Evolutionary conservation across 305 asterid species (phyloP), one percentile per base, ranked within the genome.

Genomic region (Solanum chacoense): DNA sequence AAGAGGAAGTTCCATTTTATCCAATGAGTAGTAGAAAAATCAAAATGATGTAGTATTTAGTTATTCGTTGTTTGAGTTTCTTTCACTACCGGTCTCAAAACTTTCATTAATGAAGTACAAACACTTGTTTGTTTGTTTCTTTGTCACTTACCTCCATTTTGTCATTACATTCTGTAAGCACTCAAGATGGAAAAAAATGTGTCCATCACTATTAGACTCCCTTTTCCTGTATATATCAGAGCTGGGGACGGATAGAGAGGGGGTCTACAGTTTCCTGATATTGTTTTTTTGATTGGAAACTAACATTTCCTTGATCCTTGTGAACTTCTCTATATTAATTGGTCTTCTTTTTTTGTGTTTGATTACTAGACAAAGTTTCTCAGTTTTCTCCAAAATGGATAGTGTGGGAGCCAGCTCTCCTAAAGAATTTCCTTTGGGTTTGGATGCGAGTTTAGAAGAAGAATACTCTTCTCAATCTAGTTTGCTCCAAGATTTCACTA

Each of bases 401-500:
- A 86, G 78, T 83, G 73, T 94, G 28, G 93, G 91, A 78, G 91
- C 89, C 84, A 88, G 84, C 92, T 89, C 94, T 37, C 69, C 88
- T 6, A 89, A 89, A 88, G 92, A 90, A 85, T 87, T 26, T 72
- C 93, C 95, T n/a, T 80, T 73, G 63, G 95, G 92, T 34, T 31
- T 92, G 26, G 97, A 95, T 90, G 94, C 91, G 2, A 71, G 91
- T 83, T 85, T 85, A 28, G 94, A 92, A 88, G 97, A 95, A 89
- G 98, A 95, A 84, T 94, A 91, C 89, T 88, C 93, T 88, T 91
- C 94, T 88, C 87, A 93, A 77, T 95, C 99, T 83, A 91, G 92
- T 88, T 88, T 95, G 88, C 98, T 95, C 84, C 94, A 94, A 87
- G 95, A 95, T 84, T 96, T 96, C 90, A 90, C 92, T 24, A 93